Conservation (phyloP, 2,329 filamentous ascomycete genomes). For the Trichoderma guizhouense region DNA sequence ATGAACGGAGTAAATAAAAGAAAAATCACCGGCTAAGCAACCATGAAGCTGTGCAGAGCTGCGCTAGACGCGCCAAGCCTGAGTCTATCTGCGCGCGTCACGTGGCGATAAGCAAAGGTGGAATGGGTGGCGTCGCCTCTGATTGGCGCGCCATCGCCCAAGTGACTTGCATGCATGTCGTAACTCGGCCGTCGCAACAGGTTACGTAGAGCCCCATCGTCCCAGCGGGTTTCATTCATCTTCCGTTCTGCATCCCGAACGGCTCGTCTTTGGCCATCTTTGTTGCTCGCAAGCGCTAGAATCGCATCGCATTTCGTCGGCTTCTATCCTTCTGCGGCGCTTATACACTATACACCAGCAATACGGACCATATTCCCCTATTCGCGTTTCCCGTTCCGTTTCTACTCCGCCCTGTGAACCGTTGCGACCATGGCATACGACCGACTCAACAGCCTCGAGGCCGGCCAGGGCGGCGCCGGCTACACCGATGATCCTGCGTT, state of each 20-base stretch:
- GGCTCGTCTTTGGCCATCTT: not conserved
- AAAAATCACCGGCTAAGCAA: slow-evolving; percentile 35
- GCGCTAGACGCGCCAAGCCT: slow-evolving; percentile 23
- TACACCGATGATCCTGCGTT: slow-evolving; percentile 95
- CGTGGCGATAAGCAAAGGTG: slow-evolving; percentile 27
- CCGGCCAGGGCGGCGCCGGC: slow-evolving; percentile 64
- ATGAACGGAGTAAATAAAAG: slow-evolving; percentile 31
- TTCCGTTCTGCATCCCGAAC: not conserved
- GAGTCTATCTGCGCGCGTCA: slow-evolving; percentile 24
- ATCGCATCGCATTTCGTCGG: slow-evolving; percentile 1
- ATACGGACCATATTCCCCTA: not conserved
- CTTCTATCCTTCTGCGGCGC: not conserved
- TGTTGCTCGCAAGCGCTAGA: slow-evolving; percentile 14
- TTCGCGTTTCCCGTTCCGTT: not conserved
- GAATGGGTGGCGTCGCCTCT: slow-evolving; percentile 19
- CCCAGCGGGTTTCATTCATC: not conserved
- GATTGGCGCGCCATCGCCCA: slow-evolving; percentile 15
- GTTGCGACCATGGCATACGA: slow-evolving; percentile 78
- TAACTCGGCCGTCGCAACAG: slow-evolving; percentile 16
- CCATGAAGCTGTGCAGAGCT: slow-evolving; percentile 16
- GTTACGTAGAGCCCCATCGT: slow-evolving; percentile 29
- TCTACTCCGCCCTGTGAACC: not conserved
- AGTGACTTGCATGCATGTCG: slow-evolving; percentile 15
- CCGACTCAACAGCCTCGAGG: slow-evolving; percentile 78
- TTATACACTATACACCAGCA: not conserved